These are phyloP conservation scores for Kwoniella newhampshirensis DNA, from an alignment of 768 basidiomycete species.

Conservation along the genomic window DNA sequence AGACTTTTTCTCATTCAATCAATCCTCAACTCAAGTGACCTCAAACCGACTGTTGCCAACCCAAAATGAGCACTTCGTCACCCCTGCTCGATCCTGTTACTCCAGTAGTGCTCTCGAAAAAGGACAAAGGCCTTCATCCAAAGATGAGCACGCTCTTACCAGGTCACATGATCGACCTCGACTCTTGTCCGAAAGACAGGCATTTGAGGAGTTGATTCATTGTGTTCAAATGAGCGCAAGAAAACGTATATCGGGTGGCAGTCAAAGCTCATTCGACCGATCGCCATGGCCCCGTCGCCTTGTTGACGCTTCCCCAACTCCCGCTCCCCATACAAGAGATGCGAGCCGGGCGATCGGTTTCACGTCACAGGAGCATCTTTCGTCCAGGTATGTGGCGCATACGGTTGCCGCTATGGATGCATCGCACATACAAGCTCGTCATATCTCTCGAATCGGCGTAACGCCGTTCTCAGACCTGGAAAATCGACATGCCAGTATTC, in stretches of 20 bases:
- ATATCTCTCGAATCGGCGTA: no score
- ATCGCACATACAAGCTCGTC: no score
- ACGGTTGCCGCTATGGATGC: no score
- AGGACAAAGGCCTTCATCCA: constrained; percentile 2
- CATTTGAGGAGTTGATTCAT: constrained; percentile 11
- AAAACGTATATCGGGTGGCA: constrained; percentile 4
- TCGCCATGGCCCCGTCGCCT: neutral
- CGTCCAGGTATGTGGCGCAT: no score
- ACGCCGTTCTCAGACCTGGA: no score
- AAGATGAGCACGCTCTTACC: neutral
- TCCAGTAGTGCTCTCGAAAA: neutral
- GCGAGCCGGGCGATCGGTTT: no score
- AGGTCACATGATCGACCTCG: constrained; percentile 15
- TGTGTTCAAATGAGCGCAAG: constrained; percentile 16
- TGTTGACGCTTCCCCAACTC: neutral
- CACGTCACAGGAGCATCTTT: no score
- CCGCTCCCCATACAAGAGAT: no score
- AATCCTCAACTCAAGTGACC: neutral
- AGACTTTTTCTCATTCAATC: neutral
- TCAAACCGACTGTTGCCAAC: neutral
- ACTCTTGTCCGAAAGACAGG: constrained; percentile 13
- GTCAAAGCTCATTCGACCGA: neutral
- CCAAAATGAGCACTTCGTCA: no score
- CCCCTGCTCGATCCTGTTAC: constrained; percentile 5
- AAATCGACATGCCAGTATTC: no score